Evolutionary conservation across 2,329 filamentous ascomycete species (phyloP).

Genomic region (Huntiella bhutanensis): DNA sequence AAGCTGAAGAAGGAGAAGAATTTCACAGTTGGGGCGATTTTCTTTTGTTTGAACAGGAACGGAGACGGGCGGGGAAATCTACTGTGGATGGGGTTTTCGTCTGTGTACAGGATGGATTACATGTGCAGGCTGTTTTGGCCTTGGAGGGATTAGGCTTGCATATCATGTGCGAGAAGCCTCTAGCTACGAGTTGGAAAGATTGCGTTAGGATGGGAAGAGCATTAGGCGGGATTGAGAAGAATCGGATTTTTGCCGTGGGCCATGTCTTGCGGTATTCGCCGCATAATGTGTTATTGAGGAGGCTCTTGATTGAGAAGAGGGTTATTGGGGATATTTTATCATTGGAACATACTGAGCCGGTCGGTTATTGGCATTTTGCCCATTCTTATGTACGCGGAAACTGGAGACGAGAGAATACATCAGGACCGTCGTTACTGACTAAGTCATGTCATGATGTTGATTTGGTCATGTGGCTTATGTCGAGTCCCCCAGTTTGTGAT

Average conservation of each 20-base stretch:
- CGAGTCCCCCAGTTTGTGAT: constrained; percentile 38
- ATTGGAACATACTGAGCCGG: constrained; percentile 79
- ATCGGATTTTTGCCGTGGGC: constrained; percentile 63
- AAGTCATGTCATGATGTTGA: constrained; percentile 97
- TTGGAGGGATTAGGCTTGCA: constrained; percentile 55
- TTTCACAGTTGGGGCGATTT: constrained; percentile 63
- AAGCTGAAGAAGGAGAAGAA: constrained; percentile 38
- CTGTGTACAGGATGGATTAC: constrained; percentile 70
- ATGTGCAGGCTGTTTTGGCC: constrained; percentile 60
- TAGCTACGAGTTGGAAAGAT: constrained; percentile 61
- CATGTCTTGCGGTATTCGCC: constrained; percentile 88
- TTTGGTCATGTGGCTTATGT: constrained; percentile 77
- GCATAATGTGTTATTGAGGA: constrained; percentile 71
- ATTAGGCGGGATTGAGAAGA: constrained; percentile 20
- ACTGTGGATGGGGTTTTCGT: constrained; percentile 45
- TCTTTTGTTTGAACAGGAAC: constrained; percentile 46
- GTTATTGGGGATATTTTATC: constrained; percentile 72
- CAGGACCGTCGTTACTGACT: constrained; percentile 68
- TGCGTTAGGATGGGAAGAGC: constrained; percentile 57
- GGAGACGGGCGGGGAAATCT: constrained; percentile 32
- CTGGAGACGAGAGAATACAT: constrained; percentile 65
- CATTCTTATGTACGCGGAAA: constrained; percentile 87
- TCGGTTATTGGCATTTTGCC: constrained; percentile 91
- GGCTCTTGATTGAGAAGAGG: constrained; percentile 54
- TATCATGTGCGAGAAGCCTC: constrained; percentile 87